Evolutionary conservation across 176 grass and related monocot species (phyloP).

Genomic region (Musa troglodytarum): DNA sequence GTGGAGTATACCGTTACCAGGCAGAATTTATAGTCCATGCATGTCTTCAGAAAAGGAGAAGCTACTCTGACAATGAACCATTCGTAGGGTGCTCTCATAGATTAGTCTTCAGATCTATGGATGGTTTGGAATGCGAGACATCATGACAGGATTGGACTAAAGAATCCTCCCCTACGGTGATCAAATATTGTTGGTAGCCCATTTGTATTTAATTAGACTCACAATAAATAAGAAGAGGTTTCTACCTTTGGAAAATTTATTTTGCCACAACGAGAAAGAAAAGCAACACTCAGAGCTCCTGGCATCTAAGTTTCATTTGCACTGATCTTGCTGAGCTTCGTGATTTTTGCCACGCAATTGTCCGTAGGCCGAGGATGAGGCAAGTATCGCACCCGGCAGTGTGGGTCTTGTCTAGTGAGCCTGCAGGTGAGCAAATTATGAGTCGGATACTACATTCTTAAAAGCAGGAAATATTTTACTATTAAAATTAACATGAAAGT

Average conservation of each 20-base stretch:
- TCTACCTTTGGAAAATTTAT: not conserved
- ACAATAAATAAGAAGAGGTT: no score
- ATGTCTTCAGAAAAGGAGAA: no score
- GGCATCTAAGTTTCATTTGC: not conserved
- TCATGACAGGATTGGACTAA: no score
- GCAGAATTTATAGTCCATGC: no score
- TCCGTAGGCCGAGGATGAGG: conserved; percentile 70
- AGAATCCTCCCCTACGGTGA: no score
- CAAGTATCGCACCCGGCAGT: conserved; percentile 39
- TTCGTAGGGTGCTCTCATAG: no score
- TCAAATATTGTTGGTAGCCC: no score
- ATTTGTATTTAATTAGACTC: no score
- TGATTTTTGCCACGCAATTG: conserved; percentile 66
- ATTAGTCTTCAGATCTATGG: no score
- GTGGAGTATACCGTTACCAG: no score
- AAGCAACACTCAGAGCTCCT: not conserved
- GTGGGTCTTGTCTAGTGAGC: conserved; percentile 43
- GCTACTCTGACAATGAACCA: no score
- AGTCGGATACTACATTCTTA: not conserved
- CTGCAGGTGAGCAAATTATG: conserved; percentile 21
- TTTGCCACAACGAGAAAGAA: not conserved
- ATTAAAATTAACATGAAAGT: not conserved
- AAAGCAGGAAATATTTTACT: not conserved
- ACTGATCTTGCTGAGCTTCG: conserved; percentile 8
- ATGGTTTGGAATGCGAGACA: no score